A percentile compares a stretch with the other conserved stretches of the same genome.
Evolutionary conservation across 179 eudicot species (phyloP).

Genomic region (Carnegiea gigantea): DNA sequence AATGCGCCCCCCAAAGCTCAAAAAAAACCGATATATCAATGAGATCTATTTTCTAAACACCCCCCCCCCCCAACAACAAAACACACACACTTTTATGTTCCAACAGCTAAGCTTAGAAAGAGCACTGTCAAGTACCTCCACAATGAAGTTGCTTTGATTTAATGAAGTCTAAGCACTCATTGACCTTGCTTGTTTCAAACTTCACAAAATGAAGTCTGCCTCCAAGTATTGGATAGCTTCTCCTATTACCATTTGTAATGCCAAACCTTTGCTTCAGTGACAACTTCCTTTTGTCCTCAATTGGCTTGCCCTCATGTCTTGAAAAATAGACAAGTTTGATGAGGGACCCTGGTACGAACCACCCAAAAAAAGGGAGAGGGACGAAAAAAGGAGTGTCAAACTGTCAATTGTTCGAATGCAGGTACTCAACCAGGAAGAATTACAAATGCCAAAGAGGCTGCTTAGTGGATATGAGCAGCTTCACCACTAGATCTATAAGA

Average conservation of each 20-base stretch:
- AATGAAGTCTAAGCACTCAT: slow-evolving; percentile 91
- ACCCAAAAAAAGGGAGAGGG: background rate
- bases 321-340: slow-evolving; percentile 94
- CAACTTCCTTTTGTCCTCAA: slow-evolving; percentile 69
- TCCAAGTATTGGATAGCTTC: slow-evolving; percentile 94
- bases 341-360: slow-evolving; percentile 64
- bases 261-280: slow-evolving; percentile 63
- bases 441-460: background rate
- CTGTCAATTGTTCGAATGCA: background rate
- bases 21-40: too few species aligned
- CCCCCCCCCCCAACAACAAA: background rate
- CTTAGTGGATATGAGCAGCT: background rate
- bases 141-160: slow-evolving; percentile 94
- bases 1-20: background rate
- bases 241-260: slow-evolving; percentile 60
- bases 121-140: slow-evolving; percentile 49
- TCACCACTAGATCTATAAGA: background rate
- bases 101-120: background rate
- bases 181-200: slow-evolving; percentile 88
- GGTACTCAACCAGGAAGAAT: background rate
- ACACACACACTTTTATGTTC: background rate
- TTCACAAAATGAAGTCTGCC: slow-evolving; percentile 98
- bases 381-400: background rate
- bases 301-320: slow-evolving; percentile 76
- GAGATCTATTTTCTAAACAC: too few species aligned